These are phyloP conservation scores for Periglandula ipomoeae DNA, from an alignment of 2,329 filamentous ascomycete genomes.

Conservation along the genomic window DNA sequence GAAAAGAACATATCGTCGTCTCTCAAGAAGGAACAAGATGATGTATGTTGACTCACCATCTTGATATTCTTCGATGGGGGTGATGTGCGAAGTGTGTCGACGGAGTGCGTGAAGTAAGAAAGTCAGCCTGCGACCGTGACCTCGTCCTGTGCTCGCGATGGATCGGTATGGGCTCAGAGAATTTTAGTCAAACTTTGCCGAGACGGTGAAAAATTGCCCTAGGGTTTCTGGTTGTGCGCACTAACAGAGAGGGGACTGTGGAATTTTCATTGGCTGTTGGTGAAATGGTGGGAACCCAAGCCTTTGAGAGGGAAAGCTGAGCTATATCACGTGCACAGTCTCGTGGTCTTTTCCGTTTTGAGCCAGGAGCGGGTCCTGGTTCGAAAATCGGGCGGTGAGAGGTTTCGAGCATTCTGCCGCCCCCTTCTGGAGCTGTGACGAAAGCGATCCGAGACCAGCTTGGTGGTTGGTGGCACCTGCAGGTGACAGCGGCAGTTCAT, in stretches of 20 bases:
- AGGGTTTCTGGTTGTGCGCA: constrained; percentile 24
- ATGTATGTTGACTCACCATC: constrained; percentile 34
- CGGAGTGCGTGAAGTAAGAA: constrained; percentile 23
- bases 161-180: constrained; percentile 19
- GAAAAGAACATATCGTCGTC: neutral
- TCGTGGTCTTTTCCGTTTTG: constrained; percentile 8
- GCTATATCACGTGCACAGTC: constrained; percentile 16
- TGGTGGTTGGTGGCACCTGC: neutral
- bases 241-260: neutral
- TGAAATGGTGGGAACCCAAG: neutral
- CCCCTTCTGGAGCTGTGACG: neutral
- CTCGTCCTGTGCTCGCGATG: constrained; percentile 24
- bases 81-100: constrained; percentile 32
- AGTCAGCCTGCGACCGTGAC: constrained; percentile 26
- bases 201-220: constrained; percentile 27
- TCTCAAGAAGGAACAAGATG: constrained; percentile 4
- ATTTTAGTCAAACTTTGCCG: constrained; percentile 27
- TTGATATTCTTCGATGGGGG: constrained; percentile 32
- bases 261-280: constrained; percentile 7
- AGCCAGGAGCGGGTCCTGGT: neutral
- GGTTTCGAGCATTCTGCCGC: neutral
- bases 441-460: neutral
- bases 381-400: neutral
- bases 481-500: neutral
- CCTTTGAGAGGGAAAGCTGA: neutral